Evolutionary conservation across 306 rosid species (phyloP), one percentile per base, ranked within the genome.

Genomic region (Begonia peltatifolia): DNA sequence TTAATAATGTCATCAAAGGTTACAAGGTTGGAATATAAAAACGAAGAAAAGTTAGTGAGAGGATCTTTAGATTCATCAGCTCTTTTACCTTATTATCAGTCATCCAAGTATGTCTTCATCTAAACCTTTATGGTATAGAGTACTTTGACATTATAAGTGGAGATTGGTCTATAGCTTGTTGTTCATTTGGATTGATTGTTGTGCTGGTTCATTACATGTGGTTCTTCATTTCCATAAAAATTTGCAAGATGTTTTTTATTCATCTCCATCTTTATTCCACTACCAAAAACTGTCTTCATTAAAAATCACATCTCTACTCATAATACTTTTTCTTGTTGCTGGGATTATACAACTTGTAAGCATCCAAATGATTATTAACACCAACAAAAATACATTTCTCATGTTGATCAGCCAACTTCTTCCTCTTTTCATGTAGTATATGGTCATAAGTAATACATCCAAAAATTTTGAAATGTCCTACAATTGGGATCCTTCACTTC

Each of bases 71-170:
- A 59, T 17, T 59, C 15, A 10, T 42, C 49, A 30, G 47, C 35
- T 13, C 48, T 9, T 25, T 47, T 49, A 59, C 63, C 55, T 59
- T 46, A 59, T 48, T 47, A 15, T 59, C 25, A 0, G n/a, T 4
- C 46, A 59, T 59, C 35, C 55, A 59, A 14, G 63, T 6, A 6
- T 47, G 63, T 35, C 46, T 59, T 15, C 25, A 30, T 35, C 63
- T 42, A 9, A 9, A 14, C 11, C 50, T 49, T 5, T 3, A 17
- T 49, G 52, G 52, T 15, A 2, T 18, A 18, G 2, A 18, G 2
- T 18, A 9, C n/a, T 6, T 17, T 12, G 14, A 9, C 4, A 12
- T 49, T 49, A 18, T 49, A 12, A 2, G 52, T 12, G 52, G 14
- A 12, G 52, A 13, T 12, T 2, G 9, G 7, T 12, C 52, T 49